These are phyloP conservation scores for Lolium rigidum DNA, from an alignment of 176 grass and related monocot species.

Conservation along the genomic window DNA sequence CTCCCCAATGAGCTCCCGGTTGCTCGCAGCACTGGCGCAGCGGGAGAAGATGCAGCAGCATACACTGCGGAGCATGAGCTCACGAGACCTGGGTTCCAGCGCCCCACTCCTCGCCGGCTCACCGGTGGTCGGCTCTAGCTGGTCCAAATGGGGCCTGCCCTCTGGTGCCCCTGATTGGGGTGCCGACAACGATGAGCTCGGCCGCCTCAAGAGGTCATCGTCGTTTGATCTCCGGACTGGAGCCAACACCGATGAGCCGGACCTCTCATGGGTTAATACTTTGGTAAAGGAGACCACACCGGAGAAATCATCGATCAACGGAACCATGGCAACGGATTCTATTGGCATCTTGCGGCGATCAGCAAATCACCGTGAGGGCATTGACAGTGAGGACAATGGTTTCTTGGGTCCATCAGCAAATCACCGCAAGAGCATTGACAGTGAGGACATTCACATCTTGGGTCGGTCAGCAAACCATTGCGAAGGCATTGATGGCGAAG, in stretches of 20 bases:
- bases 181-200: slow-evolving; percentile 59
- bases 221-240: slow-evolving; percentile 60
- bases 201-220: slow-evolving; percentile 59
- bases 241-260: slow-evolving; percentile 54
- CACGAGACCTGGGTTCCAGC: slow-evolving; percentile 48
- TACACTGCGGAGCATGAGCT: slow-evolving; percentile 75
- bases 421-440: slow-evolving; percentile 19
- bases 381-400: slow-evolving; percentile 25
- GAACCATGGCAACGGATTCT: background rate
- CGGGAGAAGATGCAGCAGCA: slow-evolving; percentile 75
- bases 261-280: slow-evolving; percentile 74
- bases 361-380: slow-evolving; percentile 32
- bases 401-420: slow-evolving; percentile 24
- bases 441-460: slow-evolving; percentile 33
- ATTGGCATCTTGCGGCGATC: slow-evolving; percentile 40
- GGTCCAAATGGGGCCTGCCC: slow-evolving; percentile 66
- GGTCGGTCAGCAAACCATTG: slow-evolving; percentile 7
- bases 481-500: slow-evolving; percentile 25
- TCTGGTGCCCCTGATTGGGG: slow-evolving; percentile 62
- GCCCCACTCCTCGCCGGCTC: slow-evolving; percentile 50
- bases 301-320: slow-evolving; percentile 37
- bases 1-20: slow-evolving; percentile 61
- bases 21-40: slow-evolving; percentile 49
- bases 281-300: slow-evolving; percentile 65
- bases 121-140: slow-evolving; percentile 51